phyloP scores from a whole-genome alignment of 75 land plant species.

The Azolla pinnata region DNA sequence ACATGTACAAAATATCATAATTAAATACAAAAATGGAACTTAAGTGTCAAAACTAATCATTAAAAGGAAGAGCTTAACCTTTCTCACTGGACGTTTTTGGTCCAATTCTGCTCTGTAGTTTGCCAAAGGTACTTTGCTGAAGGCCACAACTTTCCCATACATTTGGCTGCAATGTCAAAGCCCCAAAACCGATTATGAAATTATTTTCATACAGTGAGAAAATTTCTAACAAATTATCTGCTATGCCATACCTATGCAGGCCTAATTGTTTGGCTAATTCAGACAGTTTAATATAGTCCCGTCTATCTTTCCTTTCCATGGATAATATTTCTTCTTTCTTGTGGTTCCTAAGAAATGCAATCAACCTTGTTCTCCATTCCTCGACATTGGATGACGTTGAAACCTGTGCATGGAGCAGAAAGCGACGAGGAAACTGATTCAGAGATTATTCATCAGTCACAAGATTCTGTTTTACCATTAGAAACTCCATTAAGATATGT shows the following conservation, averaged over 20 bases:
- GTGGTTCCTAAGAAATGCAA: slow-evolving; percentile 45
- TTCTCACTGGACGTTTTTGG: slow-evolving; percentile 84
- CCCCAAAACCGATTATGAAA: not conserved
- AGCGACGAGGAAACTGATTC: no score
- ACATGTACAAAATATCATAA: not conserved
- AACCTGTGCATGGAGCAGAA: no score
- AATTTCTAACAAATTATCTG: not conserved
- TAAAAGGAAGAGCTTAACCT: slow-evolving; percentile 32
- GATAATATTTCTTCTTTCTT: slow-evolving; percentile 68
- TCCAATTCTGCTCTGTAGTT: slow-evolving; percentile 95
- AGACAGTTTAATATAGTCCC: slow-evolving; percentile 69
- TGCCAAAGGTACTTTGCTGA: slow-evolving; percentile 90
- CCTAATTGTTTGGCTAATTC: slow-evolving; percentile 74
- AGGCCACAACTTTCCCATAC: slow-evolving; percentile 83
- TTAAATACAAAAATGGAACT: not conserved
- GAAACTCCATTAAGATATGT: not conserved
- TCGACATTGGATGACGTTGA: slow-evolving; percentile 66
- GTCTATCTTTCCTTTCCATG: slow-evolving; percentile 67
- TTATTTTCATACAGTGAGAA: not conserved
- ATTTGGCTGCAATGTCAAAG: slow-evolving; percentile 36
- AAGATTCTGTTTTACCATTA: not conserved
- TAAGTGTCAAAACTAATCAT: not conserved
- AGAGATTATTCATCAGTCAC: not conserved
- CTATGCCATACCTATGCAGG: slow-evolving; percentile 70
- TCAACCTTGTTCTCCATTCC: slow-evolving; percentile 86